A percentile compares a stretch with the other conserved stretches of the same genome.
These are phyloP conservation scores for Leptosphaerulina australis DNA, from an alignment of 2,329 filamentous ascomycete genomes.

Conservation along the genomic window DNA sequence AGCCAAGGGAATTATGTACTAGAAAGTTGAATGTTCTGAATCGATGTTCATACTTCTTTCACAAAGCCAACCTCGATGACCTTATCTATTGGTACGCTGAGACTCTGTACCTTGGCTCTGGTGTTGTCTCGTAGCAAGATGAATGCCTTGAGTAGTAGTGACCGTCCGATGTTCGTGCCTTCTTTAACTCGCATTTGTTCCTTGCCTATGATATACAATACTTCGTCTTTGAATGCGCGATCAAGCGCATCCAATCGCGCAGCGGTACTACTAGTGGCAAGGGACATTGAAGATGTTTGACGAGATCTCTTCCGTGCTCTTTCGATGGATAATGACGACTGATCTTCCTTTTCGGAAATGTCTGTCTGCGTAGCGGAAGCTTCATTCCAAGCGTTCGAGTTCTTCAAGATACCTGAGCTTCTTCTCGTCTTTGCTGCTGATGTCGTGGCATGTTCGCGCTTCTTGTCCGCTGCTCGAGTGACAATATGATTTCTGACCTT, in stretches of 20 bases:
- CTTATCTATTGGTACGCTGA: slow-evolving; percentile 64
- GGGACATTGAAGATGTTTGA: slow-evolving; percentile 18
- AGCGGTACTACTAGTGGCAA: slow-evolving; percentile 25
- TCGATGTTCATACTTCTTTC: slow-evolving; percentile 62
- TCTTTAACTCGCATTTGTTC: slow-evolving; percentile 49
- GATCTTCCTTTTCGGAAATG: slow-evolving; percentile 14
- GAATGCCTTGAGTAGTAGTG: slow-evolving; percentile 60
- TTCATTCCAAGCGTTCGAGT: neutral
- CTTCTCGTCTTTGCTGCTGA: slow-evolving; percentile 1
- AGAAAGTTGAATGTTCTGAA: neutral
- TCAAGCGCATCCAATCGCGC: slow-evolving; percentile 47
- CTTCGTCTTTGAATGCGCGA: slow-evolving; percentile 54
- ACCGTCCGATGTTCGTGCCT: slow-evolving; percentile 53
- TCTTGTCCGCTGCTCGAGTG: slow-evolving; percentile 34
- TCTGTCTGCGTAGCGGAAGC: slow-evolving; percentile 6
- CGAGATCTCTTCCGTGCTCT: slow-evolving; percentile 6
- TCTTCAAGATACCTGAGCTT: slow-evolving; percentile 5
- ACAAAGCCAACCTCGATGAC: slow-evolving; percentile 73
- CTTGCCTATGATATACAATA: slow-evolving; percentile 65
- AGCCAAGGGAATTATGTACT: slow-evolving; percentile 1
- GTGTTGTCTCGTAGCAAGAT: slow-evolving; percentile 71
- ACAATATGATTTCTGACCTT: slow-evolving; percentile 58
- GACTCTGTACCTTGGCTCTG: slow-evolving; percentile 69
- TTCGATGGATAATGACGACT: neutral
- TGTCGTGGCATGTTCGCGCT: slow-evolving; percentile 10